These are phyloP conservation scores for Dryadomyces quercivorus DNA, from an alignment of 2,329 filamentous ascomycete species.

Conservation along the genomic window DNA sequence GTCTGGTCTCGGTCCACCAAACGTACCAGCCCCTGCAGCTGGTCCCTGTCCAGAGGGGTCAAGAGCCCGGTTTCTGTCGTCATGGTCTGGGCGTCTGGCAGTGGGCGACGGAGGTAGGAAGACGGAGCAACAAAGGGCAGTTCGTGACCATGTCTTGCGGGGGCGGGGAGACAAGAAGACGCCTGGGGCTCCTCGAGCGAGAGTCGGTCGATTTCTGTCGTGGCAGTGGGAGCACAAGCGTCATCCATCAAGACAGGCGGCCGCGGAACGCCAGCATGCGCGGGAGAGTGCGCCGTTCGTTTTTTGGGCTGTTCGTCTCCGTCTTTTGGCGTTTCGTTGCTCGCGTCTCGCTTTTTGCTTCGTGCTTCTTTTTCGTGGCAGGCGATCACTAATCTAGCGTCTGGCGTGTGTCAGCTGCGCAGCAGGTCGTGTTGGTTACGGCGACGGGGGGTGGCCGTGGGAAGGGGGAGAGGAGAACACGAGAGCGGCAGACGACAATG, in stretches of 20 bases:
- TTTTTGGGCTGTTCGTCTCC: too few species aligned
- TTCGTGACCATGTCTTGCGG: conserved; percentile 28
- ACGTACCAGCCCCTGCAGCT: conserved; percentile 65
- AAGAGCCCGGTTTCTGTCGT: conserved; percentile 28
- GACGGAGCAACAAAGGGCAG: conserved; percentile 48
- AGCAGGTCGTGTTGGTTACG: neutral
- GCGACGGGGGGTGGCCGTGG: neutral
- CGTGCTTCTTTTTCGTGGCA: too few species aligned
- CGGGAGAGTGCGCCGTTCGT: neutral
- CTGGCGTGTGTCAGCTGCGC: too few species aligned
- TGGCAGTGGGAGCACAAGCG: neutral
- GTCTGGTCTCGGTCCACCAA: neutral
- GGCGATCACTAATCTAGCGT: neutral
- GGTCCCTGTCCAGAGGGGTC: conserved; percentile 60
- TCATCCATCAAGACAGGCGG: conserved; percentile 4
- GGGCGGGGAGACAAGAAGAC: neutral
- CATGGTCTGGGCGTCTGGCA: conserved; percentile 26
- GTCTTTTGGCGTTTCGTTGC: too few species aligned
- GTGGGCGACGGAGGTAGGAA: conserved; percentile 39
- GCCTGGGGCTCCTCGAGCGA: neutral
- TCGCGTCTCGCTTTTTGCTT: too few species aligned
- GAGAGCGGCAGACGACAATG: neutral
- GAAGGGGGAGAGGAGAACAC: neutral
- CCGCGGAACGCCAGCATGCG: neutral
- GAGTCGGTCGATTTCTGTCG: neutral